A percentile compares a stretch with the other conserved stretches of the same genome.
Conservation (phyloP, 1,284 basidiomycete genomes). For the Rhodotorula sp. region DNA sequence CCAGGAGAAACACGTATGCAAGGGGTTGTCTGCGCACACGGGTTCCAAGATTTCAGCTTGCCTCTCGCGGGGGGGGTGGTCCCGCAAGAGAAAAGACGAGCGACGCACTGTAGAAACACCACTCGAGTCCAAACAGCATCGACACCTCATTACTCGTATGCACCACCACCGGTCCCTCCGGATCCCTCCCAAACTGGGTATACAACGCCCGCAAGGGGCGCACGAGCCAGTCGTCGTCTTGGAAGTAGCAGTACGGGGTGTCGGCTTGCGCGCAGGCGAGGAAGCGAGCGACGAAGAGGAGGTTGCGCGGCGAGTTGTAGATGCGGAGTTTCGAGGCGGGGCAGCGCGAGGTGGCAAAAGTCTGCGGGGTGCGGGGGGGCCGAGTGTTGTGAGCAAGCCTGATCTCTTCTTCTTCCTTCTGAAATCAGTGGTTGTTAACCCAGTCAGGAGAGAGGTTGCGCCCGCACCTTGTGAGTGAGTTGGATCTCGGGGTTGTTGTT, state of each 20-base stretch:
- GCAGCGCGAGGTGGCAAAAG: conserved; percentile 37
- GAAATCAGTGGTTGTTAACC: too few species aligned
- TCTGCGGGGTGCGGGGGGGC: conserved; percentile 8
- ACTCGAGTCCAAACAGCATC: conserved; percentile 41
- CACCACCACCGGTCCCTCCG: conserved; percentile 37
- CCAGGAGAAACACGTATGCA: conserved; percentile 47
- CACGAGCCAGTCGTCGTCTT: conserved; percentile 47
- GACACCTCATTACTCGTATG: conserved; percentile 32
- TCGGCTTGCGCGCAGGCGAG: conserved; percentile 42
- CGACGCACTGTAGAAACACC: conserved; percentile 45
- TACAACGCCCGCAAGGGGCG: conserved; percentile 41
- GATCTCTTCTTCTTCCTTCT: too few species aligned
- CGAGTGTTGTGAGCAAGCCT: too few species aligned
- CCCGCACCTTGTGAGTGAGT: conserved; percentile 25
- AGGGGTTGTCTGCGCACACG: conserved; percentile 5
- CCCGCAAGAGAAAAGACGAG: too few species aligned
- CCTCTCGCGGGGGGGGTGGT: not conserved
- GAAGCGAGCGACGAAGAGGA: conserved; percentile 44
- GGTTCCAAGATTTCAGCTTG: not conserved
- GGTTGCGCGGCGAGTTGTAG: conserved; percentile 44
- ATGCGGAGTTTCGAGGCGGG: conserved; percentile 37
- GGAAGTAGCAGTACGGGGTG: conserved; percentile 45
- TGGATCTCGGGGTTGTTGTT: conserved; percentile 44
- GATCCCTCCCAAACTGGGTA: conserved; percentile 41
- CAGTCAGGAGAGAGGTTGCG: not conserved